Evolutionary conservation across 2,329 filamentous ascomycete genomes (phyloP).

Genomic region (Rhexocercosporidium sp.): DNA sequence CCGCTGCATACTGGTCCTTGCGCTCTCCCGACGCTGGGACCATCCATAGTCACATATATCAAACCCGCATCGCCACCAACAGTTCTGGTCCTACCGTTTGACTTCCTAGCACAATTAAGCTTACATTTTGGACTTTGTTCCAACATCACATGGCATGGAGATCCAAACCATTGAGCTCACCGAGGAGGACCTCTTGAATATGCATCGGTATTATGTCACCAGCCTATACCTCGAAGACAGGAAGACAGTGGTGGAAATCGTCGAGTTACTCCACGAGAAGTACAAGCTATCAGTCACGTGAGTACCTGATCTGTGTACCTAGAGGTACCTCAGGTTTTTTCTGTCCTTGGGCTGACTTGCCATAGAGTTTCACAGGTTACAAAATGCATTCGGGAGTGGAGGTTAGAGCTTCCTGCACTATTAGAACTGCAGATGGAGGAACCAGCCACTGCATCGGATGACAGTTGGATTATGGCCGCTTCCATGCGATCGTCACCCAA

Average conservation of each 20-base stretch:
- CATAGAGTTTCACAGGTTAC: conserved; percentile 31
- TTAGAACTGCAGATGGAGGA: not conserved
- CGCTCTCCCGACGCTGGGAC: not conserved
- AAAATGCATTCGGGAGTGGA: conserved; percentile 30
- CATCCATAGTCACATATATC: conserved; percentile 1
- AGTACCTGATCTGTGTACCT: too few species aligned
- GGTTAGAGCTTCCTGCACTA: conserved; percentile 6
- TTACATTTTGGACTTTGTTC: not conserved
- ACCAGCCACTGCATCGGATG: not conserved
- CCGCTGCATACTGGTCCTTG: not conserved
- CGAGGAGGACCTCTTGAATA: conserved; percentile 31
- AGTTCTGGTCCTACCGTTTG: not conserved
- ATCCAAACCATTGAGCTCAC: conserved; percentile 29
- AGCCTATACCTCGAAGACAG: conserved; percentile 31
- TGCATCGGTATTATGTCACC: conserved; percentile 32
- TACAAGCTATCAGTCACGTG: conserved; percentile 29
- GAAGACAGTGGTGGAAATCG: conserved; percentile 34
- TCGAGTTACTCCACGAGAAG: conserved; percentile 24
- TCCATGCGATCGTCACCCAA: not conserved
- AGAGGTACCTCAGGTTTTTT: not conserved
- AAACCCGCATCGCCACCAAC: conserved; percentile 6
- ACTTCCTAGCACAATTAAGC: not conserved
- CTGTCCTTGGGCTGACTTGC: conserved; percentile 8
- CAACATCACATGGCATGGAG: conserved; percentile 23
- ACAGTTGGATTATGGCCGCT: conserved; percentile 22